phyloP scores from a whole-genome alignment of 768 basidiomycete genomes.

The Russula ochroleuca region DNA sequence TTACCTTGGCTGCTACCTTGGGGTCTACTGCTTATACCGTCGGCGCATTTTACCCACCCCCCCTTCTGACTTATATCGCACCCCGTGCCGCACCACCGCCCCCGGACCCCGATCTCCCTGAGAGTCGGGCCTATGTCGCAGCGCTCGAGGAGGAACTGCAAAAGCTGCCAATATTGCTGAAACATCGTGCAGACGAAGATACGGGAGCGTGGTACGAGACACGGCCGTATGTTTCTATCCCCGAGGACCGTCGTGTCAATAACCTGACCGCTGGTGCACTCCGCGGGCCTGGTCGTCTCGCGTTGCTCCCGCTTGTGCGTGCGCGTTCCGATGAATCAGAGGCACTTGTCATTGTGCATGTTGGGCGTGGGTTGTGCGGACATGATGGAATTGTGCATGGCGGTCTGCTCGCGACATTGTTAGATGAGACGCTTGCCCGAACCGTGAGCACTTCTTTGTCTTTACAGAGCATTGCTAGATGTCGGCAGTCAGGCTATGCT shows the following conservation, averaged over 20 bases:
- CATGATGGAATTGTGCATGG: slow-evolving; percentile 96
- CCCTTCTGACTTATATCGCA: slow-evolving; percentile 60
- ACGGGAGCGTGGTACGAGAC: slow-evolving; percentile 68
- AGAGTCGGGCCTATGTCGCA: slow-evolving; percentile 53
- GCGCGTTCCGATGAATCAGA: slow-evolving; percentile 72
- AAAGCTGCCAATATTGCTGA: slow-evolving; percentile 52
- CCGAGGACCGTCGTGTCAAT: slow-evolving; percentile 74
- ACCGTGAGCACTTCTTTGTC: slow-evolving; percentile 48
- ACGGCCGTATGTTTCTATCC: slow-evolving; percentile 65
- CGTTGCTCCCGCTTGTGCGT: slow-evolving; percentile 72
- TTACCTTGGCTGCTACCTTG: slow-evolving; percentile 13
- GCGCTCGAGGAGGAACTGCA: slow-evolving; percentile 68
- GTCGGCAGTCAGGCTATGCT: slow-evolving; percentile 58
- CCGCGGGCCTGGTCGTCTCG: slow-evolving; percentile 83
- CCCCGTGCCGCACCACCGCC: slow-evolving; percentile 77
- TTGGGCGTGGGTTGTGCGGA: slow-evolving; percentile 84
- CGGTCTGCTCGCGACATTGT: slow-evolving; percentile 80
- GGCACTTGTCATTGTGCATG: slow-evolving; percentile 65
- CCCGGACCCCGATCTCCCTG: slow-evolving; percentile 51
- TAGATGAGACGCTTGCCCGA: slow-evolving; percentile 82
- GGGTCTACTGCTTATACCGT: slow-evolving; percentile 39
- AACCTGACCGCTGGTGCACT: slow-evolving; percentile 80
- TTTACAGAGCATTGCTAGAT: not conserved
- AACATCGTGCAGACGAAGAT: slow-evolving; percentile 47
- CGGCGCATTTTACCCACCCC: slow-evolving; percentile 70